These are phyloP conservation scores for Vitis rupestris DNA, from an alignment of 164 flowering plant species.

Conservation along the genomic window DNA sequence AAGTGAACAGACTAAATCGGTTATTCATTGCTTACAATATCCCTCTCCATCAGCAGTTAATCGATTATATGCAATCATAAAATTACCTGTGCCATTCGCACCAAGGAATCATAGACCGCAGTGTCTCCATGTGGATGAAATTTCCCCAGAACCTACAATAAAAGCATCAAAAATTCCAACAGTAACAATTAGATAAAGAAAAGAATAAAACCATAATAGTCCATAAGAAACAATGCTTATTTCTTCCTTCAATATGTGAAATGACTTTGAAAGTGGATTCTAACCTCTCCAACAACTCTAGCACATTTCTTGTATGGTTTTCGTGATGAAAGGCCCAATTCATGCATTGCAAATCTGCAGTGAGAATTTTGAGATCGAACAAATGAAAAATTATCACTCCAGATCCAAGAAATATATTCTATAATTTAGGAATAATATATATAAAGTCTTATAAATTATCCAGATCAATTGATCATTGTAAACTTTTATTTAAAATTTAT, in stretches of 20 bases:
- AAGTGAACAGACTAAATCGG: background rate
- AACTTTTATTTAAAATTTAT: no score
- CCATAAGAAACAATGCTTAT: background rate
- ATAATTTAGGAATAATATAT: no score
- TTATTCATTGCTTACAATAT: background rate
- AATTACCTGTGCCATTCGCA: slow-evolving; percentile 96
- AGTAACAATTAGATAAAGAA: background rate
- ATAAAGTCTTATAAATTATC: no score
- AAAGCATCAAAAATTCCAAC: slow-evolving; percentile 2
- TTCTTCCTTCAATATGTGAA: background rate
- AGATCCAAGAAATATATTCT: background rate
- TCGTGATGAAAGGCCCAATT: slow-evolving; percentile 85
- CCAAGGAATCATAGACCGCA: slow-evolving; percentile 93
- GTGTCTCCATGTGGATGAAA: slow-evolving; percentile 97
- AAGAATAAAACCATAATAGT: background rate
- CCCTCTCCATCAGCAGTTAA: background rate
- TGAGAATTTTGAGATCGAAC: slow-evolving; percentile 5
- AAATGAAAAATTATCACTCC: background rate
- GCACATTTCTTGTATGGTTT: slow-evolving; percentile 97
- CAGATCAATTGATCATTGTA: no score
- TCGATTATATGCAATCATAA: background rate
- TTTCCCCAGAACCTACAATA: slow-evolving; percentile 82
- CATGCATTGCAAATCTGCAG: slow-evolving; percentile 95
- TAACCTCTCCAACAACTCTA: slow-evolving; percentile 93
- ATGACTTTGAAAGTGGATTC: background rate